Evolutionary conservation across 169 alveolate species (phyloP).

Genomic region (Theileria annulata): DNA sequence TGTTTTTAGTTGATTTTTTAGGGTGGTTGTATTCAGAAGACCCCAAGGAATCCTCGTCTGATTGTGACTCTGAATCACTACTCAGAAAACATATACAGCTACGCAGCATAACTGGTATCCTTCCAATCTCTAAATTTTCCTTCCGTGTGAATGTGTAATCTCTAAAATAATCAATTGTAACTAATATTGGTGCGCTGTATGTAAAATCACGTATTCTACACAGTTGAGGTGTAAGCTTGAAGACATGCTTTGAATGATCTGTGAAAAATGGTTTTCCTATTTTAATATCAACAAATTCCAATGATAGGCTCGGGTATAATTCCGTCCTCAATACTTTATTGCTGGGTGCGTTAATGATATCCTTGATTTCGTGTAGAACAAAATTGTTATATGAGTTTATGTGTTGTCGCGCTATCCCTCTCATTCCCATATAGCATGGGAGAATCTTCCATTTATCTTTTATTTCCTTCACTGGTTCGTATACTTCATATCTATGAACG

Average conservation of each 20-base stretch:
- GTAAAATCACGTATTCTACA: conserved; percentile 97
- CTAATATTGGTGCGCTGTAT: conserved; percentile 96
- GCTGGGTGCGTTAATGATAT: conserved; percentile 89
- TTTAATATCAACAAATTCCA: conserved; percentile 85
- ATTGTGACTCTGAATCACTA: conserved; percentile 55
- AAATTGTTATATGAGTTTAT: conserved; percentile 93
- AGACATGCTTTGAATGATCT: conserved; percentile 84
- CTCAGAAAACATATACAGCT: conserved; percentile 85
- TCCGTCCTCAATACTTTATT: conserved; percentile 85
- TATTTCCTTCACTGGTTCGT: conserved; percentile 56
- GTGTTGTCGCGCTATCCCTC: conserved; percentile 93
- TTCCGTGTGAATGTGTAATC: conserved; percentile 86
- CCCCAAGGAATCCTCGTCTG: conserved; percentile 75
- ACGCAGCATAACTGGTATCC: conserved; percentile 97
- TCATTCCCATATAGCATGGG: conserved; percentile 89
- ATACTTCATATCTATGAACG: conserved; percentile 6
- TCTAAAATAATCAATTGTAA: conserved; percentile 92
- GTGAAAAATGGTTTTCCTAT: conserved; percentile 84
- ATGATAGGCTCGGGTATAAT: conserved; percentile 82
- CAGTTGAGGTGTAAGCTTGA: conserved; percentile 91
- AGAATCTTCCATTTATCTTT: conserved; percentile 92
- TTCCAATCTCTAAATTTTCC: conserved; percentile 88
- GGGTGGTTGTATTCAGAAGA: conserved; percentile 80
- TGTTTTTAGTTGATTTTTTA: conserved; percentile 45
- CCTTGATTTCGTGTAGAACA: conserved; percentile 88